Conservation (phyloP, 2,329 filamentous ascomycete species). For the Penicillium sp. region DNA sequence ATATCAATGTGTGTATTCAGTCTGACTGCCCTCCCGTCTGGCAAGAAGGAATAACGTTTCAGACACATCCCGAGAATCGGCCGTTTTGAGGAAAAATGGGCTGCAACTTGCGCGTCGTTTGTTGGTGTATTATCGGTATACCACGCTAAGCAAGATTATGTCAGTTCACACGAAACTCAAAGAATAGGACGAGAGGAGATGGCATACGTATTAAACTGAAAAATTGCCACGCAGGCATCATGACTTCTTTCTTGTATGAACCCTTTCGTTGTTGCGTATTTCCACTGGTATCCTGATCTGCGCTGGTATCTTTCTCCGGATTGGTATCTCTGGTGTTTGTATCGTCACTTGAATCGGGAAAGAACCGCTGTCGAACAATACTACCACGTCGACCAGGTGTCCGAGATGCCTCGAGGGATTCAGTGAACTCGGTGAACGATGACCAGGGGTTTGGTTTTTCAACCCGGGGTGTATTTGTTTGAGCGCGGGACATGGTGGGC, state of each 20-base stretch:
- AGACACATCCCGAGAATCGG: constrained; percentile 91
- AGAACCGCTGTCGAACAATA: constrained; percentile 47
- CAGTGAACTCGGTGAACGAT: constrained; percentile 28
- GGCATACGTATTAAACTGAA: constrained; percentile 83
- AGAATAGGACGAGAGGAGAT: constrained; percentile 20
- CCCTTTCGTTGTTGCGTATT: constrained; percentile 34
- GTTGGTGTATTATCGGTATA: constrained; percentile 68
- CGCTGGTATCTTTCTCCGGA: constrained; percentile 27
- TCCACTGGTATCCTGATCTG: constrained; percentile 30
- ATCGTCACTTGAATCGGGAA: constrained; percentile 47
- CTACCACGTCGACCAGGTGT: constrained; percentile 37
- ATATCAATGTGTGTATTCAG: constrained; percentile 88
- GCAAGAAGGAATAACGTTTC: constrained; percentile 80
- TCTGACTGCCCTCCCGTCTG: constrained; percentile 66
- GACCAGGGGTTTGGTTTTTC: constrained; percentile 28
- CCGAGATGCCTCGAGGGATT: constrained; percentile 25
- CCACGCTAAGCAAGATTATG: constrained; percentile 65
- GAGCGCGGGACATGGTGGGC: constrained; percentile 36
- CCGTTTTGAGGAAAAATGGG: constrained; percentile 76
- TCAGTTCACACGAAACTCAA: constrained; percentile 28
- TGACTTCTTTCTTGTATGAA: constrained; percentile 71
- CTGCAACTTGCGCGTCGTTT: constrained; percentile 77
- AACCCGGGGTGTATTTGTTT: constrained; percentile 23
- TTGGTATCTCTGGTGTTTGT: constrained; percentile 14
- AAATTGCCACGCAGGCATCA: constrained; percentile 97